These are phyloP conservation scores for Sanghuangporus sanghuang DNA, from an alignment of 1,284 basidiomycete genomes.

Conservation along the genomic window DNA sequence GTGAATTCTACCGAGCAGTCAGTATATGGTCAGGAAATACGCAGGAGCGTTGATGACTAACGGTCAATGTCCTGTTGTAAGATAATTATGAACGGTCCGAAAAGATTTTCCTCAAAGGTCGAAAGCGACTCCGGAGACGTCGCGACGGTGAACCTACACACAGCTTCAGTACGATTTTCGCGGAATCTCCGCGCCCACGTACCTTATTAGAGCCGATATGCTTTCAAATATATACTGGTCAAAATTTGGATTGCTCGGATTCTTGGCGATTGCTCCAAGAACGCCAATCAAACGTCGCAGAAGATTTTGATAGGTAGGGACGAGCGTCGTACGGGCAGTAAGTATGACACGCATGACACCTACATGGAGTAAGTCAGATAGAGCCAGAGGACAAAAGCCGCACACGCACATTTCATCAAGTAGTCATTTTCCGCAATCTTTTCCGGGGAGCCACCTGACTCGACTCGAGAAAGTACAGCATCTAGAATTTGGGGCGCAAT, in stretches of 20 bases:
- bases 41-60: conserved; percentile 33
- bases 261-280: conserved; percentile 85
- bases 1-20: conserved; percentile 73
- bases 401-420: conserved; percentile 86
- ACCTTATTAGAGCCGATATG: conserved; percentile 88
- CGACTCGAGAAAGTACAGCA: conserved; percentile 79
- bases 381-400: neutral
- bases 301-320: conserved; percentile 61
- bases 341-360: conserved; percentile 93
- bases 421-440: conserved; percentile 98
- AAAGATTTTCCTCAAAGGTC: conserved; percentile 79
- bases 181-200: conserved; percentile 17
- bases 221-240: conserved; percentile 98
- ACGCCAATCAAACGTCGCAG: conserved; percentile 78
- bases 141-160: conserved; percentile 70
- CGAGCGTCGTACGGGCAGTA: conserved; percentile 78
- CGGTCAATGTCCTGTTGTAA: conserved; percentile 90
- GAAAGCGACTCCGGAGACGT: conserved; percentile 63
- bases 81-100: conserved; percentile 85
- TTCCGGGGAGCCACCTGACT: conserved; percentile 79
- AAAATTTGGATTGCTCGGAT: conserved; percentile 96
- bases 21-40: neutral
- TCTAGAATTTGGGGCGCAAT: conserved; percentile 75
- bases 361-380: conserved; percentile 27
- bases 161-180: conserved; percentile 8